phyloP scores from a whole-genome alignment of 192 early-diverging fungal genomes.

The Funneliformis geosporum region DNA sequence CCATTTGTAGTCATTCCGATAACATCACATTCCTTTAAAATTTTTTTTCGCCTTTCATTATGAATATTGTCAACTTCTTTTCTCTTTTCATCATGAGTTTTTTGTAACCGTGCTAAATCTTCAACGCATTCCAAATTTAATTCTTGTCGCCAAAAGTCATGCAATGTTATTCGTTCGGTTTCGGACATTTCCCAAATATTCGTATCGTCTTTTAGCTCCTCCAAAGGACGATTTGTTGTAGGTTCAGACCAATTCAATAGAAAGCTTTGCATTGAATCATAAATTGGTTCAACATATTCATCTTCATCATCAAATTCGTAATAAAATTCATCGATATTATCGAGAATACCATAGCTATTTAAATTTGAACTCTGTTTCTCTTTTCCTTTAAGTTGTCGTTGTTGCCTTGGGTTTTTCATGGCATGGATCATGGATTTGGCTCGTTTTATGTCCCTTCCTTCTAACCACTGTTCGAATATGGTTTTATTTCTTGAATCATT shows the following conservation, averaged over 20 bases:
- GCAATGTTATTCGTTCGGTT: constrained; percentile 43
- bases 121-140: constrained; percentile 36
- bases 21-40: constrained; percentile 41
- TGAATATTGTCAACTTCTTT: constrained; percentile 36
- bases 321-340: constrained; percentile 8
- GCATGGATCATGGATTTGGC: not conserved
- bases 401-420: constrained; percentile 1
- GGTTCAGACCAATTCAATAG: constrained; percentile 5
- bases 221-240: constrained; percentile 33
- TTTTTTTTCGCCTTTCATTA: constrained; percentile 37
- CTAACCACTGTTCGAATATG: constrained; percentile 32
- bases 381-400: not conserved
- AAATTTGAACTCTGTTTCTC: not conserved
- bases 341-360: not conserved
- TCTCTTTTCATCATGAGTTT: not conserved
- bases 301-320: not conserved
- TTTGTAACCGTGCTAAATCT: constrained; percentile 25
- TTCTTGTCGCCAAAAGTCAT: constrained; percentile 40
- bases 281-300: not conserved
- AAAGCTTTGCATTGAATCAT: not conserved
- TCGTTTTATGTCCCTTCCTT: not conserved
- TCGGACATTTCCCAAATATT: constrained; percentile 56
- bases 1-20: constrained; percentile 65
- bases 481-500: not conserved
- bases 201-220: constrained; percentile 34